phyloP scores from a whole-genome alignment of 2,329 filamentous ascomycete species.

The Phialocephala sp. region DNA sequence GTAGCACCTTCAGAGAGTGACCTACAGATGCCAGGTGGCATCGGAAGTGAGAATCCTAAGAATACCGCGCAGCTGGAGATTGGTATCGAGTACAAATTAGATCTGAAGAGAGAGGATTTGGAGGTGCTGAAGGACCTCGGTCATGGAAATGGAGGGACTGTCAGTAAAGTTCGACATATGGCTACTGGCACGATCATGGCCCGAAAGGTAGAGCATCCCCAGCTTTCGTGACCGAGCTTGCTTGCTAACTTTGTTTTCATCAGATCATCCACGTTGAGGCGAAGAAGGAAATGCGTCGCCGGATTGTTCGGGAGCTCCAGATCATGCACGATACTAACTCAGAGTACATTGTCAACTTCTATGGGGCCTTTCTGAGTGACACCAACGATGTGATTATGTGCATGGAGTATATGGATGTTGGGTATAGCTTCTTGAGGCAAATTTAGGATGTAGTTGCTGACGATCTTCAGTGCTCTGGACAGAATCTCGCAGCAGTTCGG shows the following conservation, averaged over 20 bases:
- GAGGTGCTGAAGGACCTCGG: conserved; percentile 94
- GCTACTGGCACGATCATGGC: conserved; percentile 97
- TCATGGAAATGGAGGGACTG: conserved; percentile 94
- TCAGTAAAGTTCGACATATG: conserved; percentile 96
- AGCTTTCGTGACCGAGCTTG: not conserved
- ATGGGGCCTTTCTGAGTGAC: conserved; percentile 95
- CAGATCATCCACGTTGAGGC: conserved; percentile 98
- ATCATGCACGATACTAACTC: conserved; percentile 99
- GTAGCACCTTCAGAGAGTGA: conserved; percentile 76
- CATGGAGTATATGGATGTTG: conserved; percentile 99
- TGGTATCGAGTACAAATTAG: conserved; percentile 94
- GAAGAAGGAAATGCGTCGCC: conserved; percentile 94
- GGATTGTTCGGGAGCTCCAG: conserved; percentile 94
- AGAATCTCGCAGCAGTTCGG: conserved; percentile 94
- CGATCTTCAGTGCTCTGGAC: conserved; percentile 76
- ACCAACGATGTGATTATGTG: conserved; percentile 99
- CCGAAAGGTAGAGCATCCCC: conserved; percentile 73
- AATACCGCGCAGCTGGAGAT: conserved; percentile 82
- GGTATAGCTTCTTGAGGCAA: conserved; percentile 64
- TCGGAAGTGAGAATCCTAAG: conserved; percentile 60
- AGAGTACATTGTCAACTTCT: conserved; percentile 96
- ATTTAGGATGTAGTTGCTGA: conserved; percentile 33
- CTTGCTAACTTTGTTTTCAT: conserved; percentile 8
- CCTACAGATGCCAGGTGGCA: conserved; percentile 64
- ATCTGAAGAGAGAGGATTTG: conserved; percentile 89